Percentiles rank a stretch among this genome's conserved stretches.
Evolutionary conservation across 441 rosid genomes (phyloP).

Genomic region (Jatropha multifida): DNA sequence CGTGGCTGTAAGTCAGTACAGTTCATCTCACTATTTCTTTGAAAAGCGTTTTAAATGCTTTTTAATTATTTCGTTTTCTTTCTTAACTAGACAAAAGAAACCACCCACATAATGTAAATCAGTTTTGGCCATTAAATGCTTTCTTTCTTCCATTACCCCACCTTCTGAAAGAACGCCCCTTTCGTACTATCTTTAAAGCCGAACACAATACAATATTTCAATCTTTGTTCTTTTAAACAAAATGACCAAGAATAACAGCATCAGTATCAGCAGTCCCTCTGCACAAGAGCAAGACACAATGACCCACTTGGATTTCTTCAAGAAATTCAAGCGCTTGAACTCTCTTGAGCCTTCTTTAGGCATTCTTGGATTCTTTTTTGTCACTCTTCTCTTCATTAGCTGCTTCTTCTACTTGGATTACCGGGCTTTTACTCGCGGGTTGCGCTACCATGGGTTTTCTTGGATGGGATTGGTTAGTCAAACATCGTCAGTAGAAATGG

Average conservation of each 20-base stretch:
- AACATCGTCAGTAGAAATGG: slow-evolving; percentile 8
- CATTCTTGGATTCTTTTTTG: slow-evolving; percentile 47
- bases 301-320: slow-evolving; percentile 38
- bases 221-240: slow-evolving; percentile 10
- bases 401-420: slow-evolving; percentile 53
- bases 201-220: background rate
- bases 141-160: background rate
- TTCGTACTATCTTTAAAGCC: slow-evolving; percentile 16
- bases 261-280: slow-evolving; percentile 4
- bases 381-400: slow-evolving; percentile 36
- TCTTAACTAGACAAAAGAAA: background rate
- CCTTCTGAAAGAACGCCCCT: background rate
- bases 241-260: slow-evolving; percentile 26
- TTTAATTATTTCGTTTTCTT: background rate
- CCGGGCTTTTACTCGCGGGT: slow-evolving; percentile 25
- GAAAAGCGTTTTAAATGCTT: slow-evolving; percentile 8
- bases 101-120: background rate
- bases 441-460: slow-evolving; percentile 24
- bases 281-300: slow-evolving; percentile 18
- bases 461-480: slow-evolving; percentile 31
- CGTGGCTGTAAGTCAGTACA: background rate
- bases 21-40: background rate
- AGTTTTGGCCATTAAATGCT: slow-evolving; percentile 22
- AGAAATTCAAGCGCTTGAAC: slow-evolving; percentile 44
- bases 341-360: slow-evolving; percentile 49